Conservation (phyloP, 768 basidiomycete species). For the Leccinum rimulosum region DNA sequence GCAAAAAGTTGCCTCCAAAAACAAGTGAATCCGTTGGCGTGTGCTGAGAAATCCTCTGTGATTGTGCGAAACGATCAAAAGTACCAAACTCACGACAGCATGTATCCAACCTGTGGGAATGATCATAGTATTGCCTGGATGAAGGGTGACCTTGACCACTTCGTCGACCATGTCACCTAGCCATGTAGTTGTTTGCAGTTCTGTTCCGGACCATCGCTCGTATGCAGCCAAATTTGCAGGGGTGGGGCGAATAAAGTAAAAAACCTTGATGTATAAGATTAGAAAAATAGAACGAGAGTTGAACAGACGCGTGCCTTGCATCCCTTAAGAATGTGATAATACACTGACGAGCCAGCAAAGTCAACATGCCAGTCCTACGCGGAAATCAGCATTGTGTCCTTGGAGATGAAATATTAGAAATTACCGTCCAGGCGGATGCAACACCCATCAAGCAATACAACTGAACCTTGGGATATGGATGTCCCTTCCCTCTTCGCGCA, state of each 20-base stretch:
- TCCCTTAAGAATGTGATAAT: conserved; percentile 89
- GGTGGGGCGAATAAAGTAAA: conserved; percentile 94
- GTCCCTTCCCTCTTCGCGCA: conserved; percentile 67
- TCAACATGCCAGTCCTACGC: conserved; percentile 96
- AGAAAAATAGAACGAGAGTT: neutral
- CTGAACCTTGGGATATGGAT: conserved; percentile 89
- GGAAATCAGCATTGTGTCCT: neutral
- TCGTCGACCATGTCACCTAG: conserved; percentile 91
- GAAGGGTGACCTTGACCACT: conserved; percentile 80
- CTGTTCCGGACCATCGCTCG: conserved; percentile 91
- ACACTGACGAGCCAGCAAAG: conserved; percentile 97
- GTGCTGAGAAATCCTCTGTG: conserved; percentile 47
- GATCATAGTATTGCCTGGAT: conserved; percentile 84
- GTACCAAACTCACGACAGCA: conserved; percentile 68
- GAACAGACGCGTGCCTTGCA: conserved; percentile 56
- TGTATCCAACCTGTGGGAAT: conserved; percentile 98
- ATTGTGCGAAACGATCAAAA: neutral
- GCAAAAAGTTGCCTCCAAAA: conserved; percentile 96
- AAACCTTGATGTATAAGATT: conserved; percentile 51
- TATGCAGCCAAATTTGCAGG: conserved; percentile 83
- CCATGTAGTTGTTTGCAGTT: conserved; percentile 86
- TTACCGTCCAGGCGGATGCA: conserved; percentile 88
- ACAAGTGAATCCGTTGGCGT: conserved; percentile 92
- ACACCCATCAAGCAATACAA: conserved; percentile 98
- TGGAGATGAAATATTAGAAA: conserved; percentile 25